phyloP scores from a whole-genome alignment of 345 rosid genomes.

The Brassica carinata region DNA sequence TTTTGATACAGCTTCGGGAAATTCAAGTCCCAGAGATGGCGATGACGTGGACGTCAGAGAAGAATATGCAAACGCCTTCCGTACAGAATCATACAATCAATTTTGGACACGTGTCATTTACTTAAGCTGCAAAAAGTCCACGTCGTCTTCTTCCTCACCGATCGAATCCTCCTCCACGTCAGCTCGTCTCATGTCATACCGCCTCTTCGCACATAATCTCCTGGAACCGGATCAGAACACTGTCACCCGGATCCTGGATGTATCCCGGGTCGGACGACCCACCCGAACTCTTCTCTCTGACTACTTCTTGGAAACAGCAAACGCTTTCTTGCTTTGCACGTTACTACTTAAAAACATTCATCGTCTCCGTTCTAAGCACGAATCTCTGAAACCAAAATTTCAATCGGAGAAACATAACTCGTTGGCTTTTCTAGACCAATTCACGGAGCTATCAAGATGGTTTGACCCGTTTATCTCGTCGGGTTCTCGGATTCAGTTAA shows the following conservation, averaged over 20 bases:
- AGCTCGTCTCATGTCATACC: constrained; percentile 73
- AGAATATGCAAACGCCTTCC: constrained; percentile 82
- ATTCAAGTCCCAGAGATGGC: constrained; percentile 3
- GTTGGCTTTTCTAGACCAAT: constrained; percentile 8
- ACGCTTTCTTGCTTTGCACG: constrained; percentile 62
- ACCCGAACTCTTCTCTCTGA: constrained; percentile 47
- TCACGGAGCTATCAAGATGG: constrained; percentile 41
- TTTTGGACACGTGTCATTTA: constrained; percentile 69
- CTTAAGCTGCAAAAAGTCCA: constrained; percentile 24
- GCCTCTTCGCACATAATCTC: constrained; percentile 70
- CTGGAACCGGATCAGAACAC: constrained; percentile 67
- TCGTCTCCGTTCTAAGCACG: constrained; percentile 45
- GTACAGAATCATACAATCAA: constrained; percentile 77
- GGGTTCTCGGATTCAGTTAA: constrained; percentile 39
- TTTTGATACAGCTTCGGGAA: constrained; percentile 29
- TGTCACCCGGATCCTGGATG: constrained; percentile 42
- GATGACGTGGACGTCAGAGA: constrained; percentile 58
- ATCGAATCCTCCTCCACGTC: constrained; percentile 58
- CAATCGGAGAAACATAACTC: constrained; percentile 11
- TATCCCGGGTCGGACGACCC: constrained; percentile 29
- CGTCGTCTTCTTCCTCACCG: constrained; percentile 34
- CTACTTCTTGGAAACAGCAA: constrained; percentile 59
- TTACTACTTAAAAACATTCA: constrained; percentile 57
- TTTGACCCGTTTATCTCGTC: constrained; percentile 43
- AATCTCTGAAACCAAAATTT: constrained; percentile 40